Base-by-base conservation (phyloP, 2,329 filamentous ascomycete species). In the Nothophoma quercina region DNA sequence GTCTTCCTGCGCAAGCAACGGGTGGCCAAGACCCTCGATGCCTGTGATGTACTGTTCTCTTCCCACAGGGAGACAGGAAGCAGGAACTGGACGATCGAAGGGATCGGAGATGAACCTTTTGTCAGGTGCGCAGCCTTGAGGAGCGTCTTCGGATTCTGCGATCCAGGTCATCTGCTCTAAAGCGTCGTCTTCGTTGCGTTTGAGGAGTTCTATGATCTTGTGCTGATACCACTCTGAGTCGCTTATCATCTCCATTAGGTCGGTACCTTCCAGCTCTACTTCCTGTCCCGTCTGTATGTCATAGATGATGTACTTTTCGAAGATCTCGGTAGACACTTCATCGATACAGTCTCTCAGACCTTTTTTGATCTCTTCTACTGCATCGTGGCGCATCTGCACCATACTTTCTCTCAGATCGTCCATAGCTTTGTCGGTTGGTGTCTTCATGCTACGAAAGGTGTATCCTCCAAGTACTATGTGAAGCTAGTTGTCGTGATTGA, bases 151-250 rank as follows among this genome's bases (percentile, higher is more conserved):
- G 6, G 26, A 28, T 5, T 32, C n/a, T 10, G 10, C 26, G 10
- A 39, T 39, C 34, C 26, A 47, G 13, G 43, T 25, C 43, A 39
- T 39, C 19, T 30, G 42, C 33, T 46, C 33, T 5, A 46, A n/a
- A 7, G 34, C 34, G 10, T 38, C 25, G 6, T 39, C 34, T 15
- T 47, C 34, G 26, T 32, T 22, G 2, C 10, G 26, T 19, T 26
- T 38, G 26, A 47, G 43, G 6, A 30, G 19, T 6, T 36, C 32
- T 2, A 30, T 29, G 8, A 50, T 36, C 1, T n/a, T 23, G 18
- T 16, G 19, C 2, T 42, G 23, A 25, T 28, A 35, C 38, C 45
- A 49, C 19, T 42, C 25, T 7, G 22, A 25, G 7, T 28, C 38
- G 3, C 19, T 32, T 6, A 45, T 21, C 8, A 15, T 7, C 9